A percentile compares a stretch with the other conserved stretches of the same genome.
Conservation (phyloP, 164 flowering plant genomes). For the Stephania japonica region DNA sequence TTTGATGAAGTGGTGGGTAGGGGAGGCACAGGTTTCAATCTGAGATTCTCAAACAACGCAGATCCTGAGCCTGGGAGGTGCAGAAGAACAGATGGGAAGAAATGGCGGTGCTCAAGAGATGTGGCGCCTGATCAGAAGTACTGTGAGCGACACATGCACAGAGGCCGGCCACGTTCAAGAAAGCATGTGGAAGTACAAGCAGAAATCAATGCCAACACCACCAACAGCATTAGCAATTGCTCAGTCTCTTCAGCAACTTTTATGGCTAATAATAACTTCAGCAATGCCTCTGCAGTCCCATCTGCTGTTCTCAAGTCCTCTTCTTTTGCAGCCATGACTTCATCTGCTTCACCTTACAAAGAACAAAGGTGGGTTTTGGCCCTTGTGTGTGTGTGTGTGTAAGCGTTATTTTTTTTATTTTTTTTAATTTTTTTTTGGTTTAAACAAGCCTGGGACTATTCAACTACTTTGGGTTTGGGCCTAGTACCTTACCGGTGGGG, state of each 20-base stretch:
- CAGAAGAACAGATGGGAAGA: conserved; percentile 80
- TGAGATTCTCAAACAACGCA: conserved; percentile 26
- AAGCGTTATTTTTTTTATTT: too few relatives aligned
- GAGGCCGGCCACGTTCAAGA: conserved; percentile 90
- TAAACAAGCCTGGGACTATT: too few relatives aligned
- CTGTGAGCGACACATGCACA: conserved; percentile 81
- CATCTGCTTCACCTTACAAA: conserved; percentile 27
- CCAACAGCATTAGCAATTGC: conserved; percentile 11
- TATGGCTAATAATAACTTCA: background rate
- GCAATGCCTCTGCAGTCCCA: conserved; percentile 10
- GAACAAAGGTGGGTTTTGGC: conserved; percentile 33
- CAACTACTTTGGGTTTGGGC: too few relatives aligned
- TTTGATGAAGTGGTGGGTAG: conserved; percentile 13
- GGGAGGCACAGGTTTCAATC: conserved; percentile 17
- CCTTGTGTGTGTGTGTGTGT: too few relatives aligned
- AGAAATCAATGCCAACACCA: conserved; percentile 14
- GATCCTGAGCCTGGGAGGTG: conserved; percentile 82
- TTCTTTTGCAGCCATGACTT: conserved; percentile 13
- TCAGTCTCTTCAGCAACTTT: background rate
- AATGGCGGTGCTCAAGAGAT: conserved; percentile 86
- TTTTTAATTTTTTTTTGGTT: too few relatives aligned
- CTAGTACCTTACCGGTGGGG: too few relatives aligned
- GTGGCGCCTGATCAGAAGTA: conserved; percentile 73
- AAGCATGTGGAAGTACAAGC: conserved; percentile 79
- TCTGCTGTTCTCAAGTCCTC: conserved; percentile 15